Conservation (phyloP, 116 monocot genomes). For the Trichopus zeylanicus region DNA sequence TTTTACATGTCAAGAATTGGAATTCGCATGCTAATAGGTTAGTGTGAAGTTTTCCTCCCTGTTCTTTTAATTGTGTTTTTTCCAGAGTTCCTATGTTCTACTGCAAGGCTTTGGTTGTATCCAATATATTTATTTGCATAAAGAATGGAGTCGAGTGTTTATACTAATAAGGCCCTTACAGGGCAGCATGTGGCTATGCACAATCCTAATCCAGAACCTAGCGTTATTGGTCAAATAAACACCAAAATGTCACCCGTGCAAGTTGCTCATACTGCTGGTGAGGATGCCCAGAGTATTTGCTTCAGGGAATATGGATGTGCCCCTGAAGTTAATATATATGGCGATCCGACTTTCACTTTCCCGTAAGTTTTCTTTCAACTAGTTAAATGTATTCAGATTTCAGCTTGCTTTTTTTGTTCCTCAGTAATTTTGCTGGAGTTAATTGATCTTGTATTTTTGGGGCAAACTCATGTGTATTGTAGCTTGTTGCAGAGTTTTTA, state of each 20-base stretch:
- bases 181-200: slow-evolving; percentile 94
- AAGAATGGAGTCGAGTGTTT: not conserved
- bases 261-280: slow-evolving; percentile 61
- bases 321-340: slow-evolving; percentile 84
- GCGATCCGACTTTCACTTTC: slow-evolving; percentile 86
- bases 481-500: too few species aligned
- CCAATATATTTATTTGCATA: too few species aligned
- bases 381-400: too few species aligned
- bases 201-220: slow-evolving; percentile 68
- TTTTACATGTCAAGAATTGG: slow-evolving; percentile 99
- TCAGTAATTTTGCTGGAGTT: too few species aligned
- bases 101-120: too few species aligned
- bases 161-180: slow-evolving; percentile 13
- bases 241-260: slow-evolving; percentile 71
- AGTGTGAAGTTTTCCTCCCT: slow-evolving; percentile 5
- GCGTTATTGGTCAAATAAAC: slow-evolving; percentile 75
- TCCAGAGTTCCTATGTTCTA: too few species aligned
- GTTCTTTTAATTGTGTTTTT: slow-evolving; percentile 2
- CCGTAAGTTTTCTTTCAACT: slow-evolving; percentile 54
- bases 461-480: too few species aligned
- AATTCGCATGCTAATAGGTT: slow-evolving; percentile 97
- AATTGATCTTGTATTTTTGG: too few species aligned
- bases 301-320: slow-evolving; percentile 78
- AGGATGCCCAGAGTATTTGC: slow-evolving; percentile 84
- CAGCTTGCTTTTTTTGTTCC: too few species aligned